phyloP scores from a whole-genome alignment of 768 basidiomycete species.

The Lepiota brunneoincarnata region DNA sequence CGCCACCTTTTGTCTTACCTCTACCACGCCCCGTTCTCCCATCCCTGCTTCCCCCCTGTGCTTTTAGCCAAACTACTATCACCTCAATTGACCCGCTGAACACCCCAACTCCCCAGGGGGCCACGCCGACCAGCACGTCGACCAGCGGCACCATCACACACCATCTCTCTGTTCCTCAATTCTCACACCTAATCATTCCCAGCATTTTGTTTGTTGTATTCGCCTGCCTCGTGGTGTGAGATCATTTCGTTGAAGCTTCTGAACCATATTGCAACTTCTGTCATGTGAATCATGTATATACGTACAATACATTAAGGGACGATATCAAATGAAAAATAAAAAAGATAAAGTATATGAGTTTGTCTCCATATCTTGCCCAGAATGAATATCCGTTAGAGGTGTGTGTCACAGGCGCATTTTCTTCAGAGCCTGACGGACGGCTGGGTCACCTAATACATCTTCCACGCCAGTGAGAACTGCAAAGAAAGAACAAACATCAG shows the following conservation, averaged over 20 bases:
- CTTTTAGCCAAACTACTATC: not conserved
- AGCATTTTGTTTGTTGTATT: not conserved
- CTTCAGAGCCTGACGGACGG: slow-evolving; percentile 30
- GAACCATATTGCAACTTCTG: not conserved
- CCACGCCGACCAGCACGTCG: slow-evolving; percentile 1
- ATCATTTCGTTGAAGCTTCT: not conserved
- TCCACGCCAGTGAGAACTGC: slow-evolving; percentile 64
- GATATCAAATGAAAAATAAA: not conserved
- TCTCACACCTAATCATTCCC: slow-evolving; percentile 8
- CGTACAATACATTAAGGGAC: too few relatives aligned
- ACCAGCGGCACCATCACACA: not conserved
- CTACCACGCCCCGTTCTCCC: not conserved
- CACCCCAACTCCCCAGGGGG: slow-evolving; percentile 1
- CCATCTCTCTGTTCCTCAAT: slow-evolving; percentile 4
- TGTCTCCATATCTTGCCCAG: not conserved
- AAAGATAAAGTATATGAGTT: not conserved
- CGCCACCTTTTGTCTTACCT: not conserved
- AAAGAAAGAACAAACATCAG: slow-evolving; percentile 12
- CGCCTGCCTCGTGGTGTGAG: not conserved
- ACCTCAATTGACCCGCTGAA: not conserved
- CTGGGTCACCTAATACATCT: slow-evolving; percentile 29
- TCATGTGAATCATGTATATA: not conserved
- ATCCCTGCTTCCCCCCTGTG: not conserved
- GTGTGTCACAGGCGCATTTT: slow-evolving; percentile 32
- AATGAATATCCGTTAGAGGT: slow-evolving; percentile 16